Conservation (phyloP, 768 basidiomycete genomes). For the Clathrus columnatus region DNA sequence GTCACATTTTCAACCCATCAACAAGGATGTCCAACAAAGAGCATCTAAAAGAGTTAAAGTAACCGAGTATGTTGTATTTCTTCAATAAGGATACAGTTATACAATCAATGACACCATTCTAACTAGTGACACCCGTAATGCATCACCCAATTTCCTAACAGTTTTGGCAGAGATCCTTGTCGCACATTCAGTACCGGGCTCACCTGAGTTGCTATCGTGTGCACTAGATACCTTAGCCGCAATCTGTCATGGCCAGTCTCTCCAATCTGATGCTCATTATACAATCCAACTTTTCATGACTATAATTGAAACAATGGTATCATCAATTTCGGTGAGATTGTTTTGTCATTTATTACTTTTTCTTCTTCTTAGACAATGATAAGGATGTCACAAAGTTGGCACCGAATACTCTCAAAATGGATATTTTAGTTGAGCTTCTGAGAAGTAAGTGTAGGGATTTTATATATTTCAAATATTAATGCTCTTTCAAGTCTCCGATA, state of each 20-base stretch:
- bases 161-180: conserved; percentile 64
- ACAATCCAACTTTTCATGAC: conserved; percentile 79
- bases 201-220: conserved; percentile 59
- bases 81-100: not conserved
- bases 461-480: conserved; percentile 1
- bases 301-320: conserved; percentile 60
- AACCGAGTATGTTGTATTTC: conserved; percentile 35
- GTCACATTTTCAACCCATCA: conserved; percentile 36
- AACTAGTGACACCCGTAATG: conserved; percentile 26
- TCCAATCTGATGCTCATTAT: conserved; percentile 63
- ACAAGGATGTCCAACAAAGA: conserved; percentile 34
- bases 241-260: conserved; percentile 46
- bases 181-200: conserved; percentile 55
- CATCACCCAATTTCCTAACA: conserved; percentile 39
- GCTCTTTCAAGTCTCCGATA: conserved; percentile 55
- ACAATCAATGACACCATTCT: not conserved
- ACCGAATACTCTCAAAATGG: conserved; percentile 60
- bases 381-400: conserved; percentile 27
- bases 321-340: conserved; percentile 42
- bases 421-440: conserved; percentile 82
- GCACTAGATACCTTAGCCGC: conserved; percentile 66
- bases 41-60: conserved; percentile 59
- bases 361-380: not conserved
- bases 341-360: not conserved
- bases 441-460: conserved; percentile 41